These are phyloP conservation scores for Phialophora verrucosa DNA, from an alignment of 2,329 filamentous ascomycete genomes.

Conservation along the genomic window DNA sequence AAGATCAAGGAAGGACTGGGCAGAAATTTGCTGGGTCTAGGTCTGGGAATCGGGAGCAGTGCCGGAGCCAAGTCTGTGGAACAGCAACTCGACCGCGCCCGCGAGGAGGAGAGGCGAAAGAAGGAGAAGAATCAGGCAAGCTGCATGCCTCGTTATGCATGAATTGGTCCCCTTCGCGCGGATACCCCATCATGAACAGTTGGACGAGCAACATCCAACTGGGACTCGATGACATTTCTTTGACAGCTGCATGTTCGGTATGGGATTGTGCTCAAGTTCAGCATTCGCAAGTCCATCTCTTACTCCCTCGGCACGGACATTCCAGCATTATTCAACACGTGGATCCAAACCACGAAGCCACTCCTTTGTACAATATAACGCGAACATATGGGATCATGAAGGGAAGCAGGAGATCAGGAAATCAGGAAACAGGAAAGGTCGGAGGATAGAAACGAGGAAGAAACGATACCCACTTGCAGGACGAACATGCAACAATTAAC, in stretches of 20 bases:
- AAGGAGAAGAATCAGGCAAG: constrained; percentile 40
- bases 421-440: neutral
- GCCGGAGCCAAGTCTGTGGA: constrained; percentile 25
- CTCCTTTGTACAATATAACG: constrained; percentile 8
- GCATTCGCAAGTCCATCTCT: neutral
- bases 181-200: neutral
- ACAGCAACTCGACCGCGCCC: constrained; percentile 27
- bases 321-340: neutral
- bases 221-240: neutral
- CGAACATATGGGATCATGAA: neutral
- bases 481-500: constrained; percentile 4
- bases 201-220: neutral
- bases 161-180: neutral
- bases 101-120: constrained; percentile 31
- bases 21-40: constrained; percentile 30
- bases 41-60: constrained; percentile 26
- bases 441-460: constrained; percentile 5
- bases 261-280: neutral
- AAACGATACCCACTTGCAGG: constrained; percentile 2
- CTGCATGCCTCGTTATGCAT: constrained; percentile 25
- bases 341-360: neutral
- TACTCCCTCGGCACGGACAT: neutral
- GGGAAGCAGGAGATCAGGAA: neutral
- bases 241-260: neutral
- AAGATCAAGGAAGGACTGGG: constrained; percentile 31